A percentile compares a stretch with the other conserved stretches of the same genome.
Conservation (phyloP, 345 rosid genomes). For the Citrus sinensis region DVS_A1.0 CM039163.1:50688001-50688500, state of each 20-base stretch:
- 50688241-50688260: conserved; percentile 23
- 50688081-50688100: background rate
- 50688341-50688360: background rate
- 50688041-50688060: background rate
- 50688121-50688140: background rate
- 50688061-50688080: background rate
- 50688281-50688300: background rate
- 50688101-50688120: background rate
- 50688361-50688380: background rate
- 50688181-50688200: conserved; percentile 79
- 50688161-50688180: conserved; percentile 13
- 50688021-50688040: background rate
- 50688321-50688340: background rate
- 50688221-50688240: conserved; percentile 96
- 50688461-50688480: conserved; percentile 50
- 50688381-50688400: background rate
- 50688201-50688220: conserved; percentile 96
- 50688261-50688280: background rate
- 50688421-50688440: no score
- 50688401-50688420: background rate
- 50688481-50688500: conserved; percentile 99
- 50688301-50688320: background rate
- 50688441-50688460: background rate
- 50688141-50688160: background rate
- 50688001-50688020: background rate